Evolutionary conservation across 371 early-diverging fungal species (phyloP), one percentile per base, ranked within the genome.

Genomic region (Syncephalastrum contaminatum): DNA sequence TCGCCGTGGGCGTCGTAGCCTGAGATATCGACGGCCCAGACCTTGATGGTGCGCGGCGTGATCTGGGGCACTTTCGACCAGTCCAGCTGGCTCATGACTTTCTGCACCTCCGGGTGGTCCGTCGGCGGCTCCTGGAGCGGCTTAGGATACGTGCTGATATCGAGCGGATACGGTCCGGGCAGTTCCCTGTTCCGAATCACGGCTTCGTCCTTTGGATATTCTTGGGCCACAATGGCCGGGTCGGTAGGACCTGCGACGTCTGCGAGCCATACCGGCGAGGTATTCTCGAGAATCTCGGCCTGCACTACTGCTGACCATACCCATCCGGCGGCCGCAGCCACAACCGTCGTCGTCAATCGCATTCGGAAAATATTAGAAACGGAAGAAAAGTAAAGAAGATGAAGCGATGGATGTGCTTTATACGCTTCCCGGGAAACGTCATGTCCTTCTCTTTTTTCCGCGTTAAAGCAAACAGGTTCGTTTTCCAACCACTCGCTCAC

Each of bases 31-130:
- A 74, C 41, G 0, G 48, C 48, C 51, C 69, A 67, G 22, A 55
- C 54, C 22, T 63, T 64, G 10, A 72, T 55, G 4, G 47, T 61
- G 8, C 72, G 63, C 10, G 61, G 53, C 0, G 60, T 49, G 0
- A 70, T 48, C 7, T 70, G 53, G 3, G 80, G 80, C n/a, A 83
- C 70, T 45, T 72, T 71, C 36, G 62, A 54, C 69, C 80, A 73
- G 57, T 83, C 75, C 15, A 83, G 46, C 3, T 67, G 67, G 0
- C 65, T 58, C 4, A 84, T 53, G 19, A 75, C 81, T 0, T 58
- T 58, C 48, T 81, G 70, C 4, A 84, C 79, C 39, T 80, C 78
- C 0, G 80, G 74, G 19, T 72, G 69, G 50, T 75, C 56, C 0
- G 53, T 42, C 0, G 79, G 62, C 4, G 75, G 71, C 22, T 60